Conservation (phyloP, 805 yeast species). For the Metschnikowia baotianmanensis region DNA sequence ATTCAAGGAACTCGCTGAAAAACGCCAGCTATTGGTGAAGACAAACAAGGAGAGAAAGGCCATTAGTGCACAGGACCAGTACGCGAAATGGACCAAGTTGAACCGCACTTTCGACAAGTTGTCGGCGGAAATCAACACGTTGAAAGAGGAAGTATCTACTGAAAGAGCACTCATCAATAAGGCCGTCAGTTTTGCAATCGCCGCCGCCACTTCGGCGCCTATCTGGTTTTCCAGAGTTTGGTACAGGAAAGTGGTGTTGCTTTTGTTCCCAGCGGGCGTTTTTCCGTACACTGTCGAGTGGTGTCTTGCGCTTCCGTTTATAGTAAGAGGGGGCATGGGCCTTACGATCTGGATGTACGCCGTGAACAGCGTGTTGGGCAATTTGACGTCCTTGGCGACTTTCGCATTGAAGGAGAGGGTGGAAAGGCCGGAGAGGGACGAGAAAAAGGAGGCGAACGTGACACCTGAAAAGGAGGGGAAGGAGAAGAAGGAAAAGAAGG, state of each 20-base stretch:
- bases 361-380: constrained; percentile 28
- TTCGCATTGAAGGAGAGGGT: constrained; percentile 20
- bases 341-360: constrained; percentile 55
- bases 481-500: too few relatives aligned
- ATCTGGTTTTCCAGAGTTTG: constrained; percentile 48
- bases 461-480: too few relatives aligned
- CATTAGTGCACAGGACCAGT: constrained; percentile 87
- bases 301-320: constrained; percentile 60
- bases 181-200: constrained; percentile 32
- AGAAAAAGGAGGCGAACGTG: too few relatives aligned
- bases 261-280: constrained; percentile 55
- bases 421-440: constrained; percentile 13
- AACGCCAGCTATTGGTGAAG: constrained; percentile 44
- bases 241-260: constrained; percentile 53
- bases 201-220: constrained; percentile 45
- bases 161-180: constrained; percentile 35
- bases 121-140: constrained; percentile 46
- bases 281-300: constrained; percentile 58
- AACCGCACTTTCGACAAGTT: constrained; percentile 68
- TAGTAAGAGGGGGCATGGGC: constrained; percentile 62
- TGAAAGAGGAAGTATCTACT: constrained; percentile 38
- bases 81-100: constrained; percentile 93
- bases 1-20: constrained; percentile 23
- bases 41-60: constrained; percentile 52
- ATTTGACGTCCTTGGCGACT: constrained; percentile 14